phyloP scores from a whole-genome alignment of 1,139 yeast species.

The Lizanozyma gosingica region DNA sequence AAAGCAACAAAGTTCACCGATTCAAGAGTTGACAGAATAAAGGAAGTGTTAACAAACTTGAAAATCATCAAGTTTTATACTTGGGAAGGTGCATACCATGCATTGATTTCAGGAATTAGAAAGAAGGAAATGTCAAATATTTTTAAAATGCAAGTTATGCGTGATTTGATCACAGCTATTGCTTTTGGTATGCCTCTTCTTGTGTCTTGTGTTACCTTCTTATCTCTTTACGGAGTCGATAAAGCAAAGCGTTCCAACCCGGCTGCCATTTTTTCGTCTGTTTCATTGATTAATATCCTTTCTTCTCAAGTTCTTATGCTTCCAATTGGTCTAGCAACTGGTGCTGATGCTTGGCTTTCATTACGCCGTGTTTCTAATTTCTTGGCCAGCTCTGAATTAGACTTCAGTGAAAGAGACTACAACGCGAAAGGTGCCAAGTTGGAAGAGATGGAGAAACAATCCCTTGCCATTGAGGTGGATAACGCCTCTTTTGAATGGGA shows the following conservation, averaged over 20 bases:
- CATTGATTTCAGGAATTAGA: conserved; percentile 22
- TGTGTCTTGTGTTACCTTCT: conserved; percentile 33
- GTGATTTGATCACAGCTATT: conserved; percentile 27
- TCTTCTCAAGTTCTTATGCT: conserved; percentile 31
- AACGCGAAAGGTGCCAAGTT: background rate
- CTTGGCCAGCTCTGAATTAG: conserved; percentile 13
- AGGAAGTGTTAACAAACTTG: conserved; percentile 34
- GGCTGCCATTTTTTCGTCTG: conserved; percentile 32
- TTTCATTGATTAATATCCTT: conserved; percentile 32
- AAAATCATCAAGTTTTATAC: conserved; percentile 36
- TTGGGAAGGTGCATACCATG: conserved; percentile 36
- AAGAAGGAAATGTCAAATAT: conserved; percentile 24
- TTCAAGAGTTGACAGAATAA: conserved; percentile 34
- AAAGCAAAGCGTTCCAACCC: conserved; percentile 17
- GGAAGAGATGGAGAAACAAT: background rate
- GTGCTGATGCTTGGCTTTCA: conserved; percentile 25
- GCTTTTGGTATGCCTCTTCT: conserved; percentile 31
- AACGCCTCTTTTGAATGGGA: conserved; percentile 26
- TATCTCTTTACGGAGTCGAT: conserved; percentile 27
- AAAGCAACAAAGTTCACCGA: conserved; percentile 25
- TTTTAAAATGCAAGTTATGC: conserved; percentile 25
- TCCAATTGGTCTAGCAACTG: conserved; percentile 32
- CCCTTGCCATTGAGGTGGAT: conserved; percentile 14
- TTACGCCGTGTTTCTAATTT: conserved; percentile 3
- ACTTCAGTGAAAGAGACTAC: conserved; percentile 6